Conservation (phyloP, 352 stramenopile species). For the Globisporangium camurandrum region DNA sequence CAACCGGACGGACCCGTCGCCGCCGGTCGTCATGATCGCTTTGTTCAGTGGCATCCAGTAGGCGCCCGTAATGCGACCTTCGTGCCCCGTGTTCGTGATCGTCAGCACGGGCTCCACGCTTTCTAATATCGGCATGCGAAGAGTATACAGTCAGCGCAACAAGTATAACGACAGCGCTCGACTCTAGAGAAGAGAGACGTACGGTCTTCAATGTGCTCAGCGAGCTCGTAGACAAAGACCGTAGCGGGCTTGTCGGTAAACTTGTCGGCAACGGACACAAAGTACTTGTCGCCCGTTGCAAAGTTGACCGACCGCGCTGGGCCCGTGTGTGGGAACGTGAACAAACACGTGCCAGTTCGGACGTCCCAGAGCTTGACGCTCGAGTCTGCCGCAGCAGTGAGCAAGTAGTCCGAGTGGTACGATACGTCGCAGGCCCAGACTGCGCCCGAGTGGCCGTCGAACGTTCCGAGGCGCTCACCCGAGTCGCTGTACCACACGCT, state of each 20-base stretch:
- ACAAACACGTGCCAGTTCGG: conserved; percentile 83
- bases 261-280: conserved; percentile 80
- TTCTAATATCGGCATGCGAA: conserved; percentile 16
- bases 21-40: conserved; percentile 80
- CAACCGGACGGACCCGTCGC: conserved; percentile 73
- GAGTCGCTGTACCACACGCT: conserved; percentile 97
- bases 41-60: conserved; percentile 86
- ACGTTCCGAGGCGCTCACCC: conserved; percentile 94
- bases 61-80: conserved; percentile 71
- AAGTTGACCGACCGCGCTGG: conserved; percentile 84
- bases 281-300: conserved; percentile 77
- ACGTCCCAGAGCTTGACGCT: conserved; percentile 90
- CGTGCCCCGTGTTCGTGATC: conserved; percentile 75
- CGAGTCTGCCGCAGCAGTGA: conserved; percentile 96
- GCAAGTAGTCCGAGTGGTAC: conserved; percentile 88
- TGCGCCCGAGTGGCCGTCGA: conserved; percentile 92
- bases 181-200: conserved; percentile 15
- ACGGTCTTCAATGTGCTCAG: conserved; percentile 53
- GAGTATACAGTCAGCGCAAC: background rate
- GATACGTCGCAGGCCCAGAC: conserved; percentile 87
- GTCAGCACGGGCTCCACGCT: conserved; percentile 51
- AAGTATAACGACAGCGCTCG: too few relatives aligned
- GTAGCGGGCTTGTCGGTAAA: conserved; percentile 73
- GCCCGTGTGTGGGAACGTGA: conserved; percentile 78
- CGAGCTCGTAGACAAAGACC: conserved; percentile 80